phyloP scores from a whole-genome alignment of 225 moss, liverwort and hornwort species.

The Bryum argenteum region DNA sequence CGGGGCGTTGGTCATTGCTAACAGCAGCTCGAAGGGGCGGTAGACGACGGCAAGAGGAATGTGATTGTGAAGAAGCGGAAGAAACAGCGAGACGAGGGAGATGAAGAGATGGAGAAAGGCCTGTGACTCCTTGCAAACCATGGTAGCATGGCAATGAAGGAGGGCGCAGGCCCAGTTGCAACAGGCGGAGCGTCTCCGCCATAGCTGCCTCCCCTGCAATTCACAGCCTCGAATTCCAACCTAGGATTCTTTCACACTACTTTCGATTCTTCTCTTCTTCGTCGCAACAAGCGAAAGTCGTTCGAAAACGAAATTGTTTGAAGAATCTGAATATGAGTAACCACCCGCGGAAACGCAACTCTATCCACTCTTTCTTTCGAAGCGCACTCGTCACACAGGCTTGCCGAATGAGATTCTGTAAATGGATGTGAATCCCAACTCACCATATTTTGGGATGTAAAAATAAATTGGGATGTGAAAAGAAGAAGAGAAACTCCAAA shows the following conservation, averaged over 20 bases:
- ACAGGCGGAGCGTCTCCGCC: slow-evolving; percentile 46
- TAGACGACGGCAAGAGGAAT: slow-evolving; percentile 23
- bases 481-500: too few species aligned
- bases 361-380: slow-evolving; percentile 13
- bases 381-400: not conserved
- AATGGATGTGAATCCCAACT: too few species aligned
- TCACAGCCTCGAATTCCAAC: not conserved
- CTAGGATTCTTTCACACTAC: not conserved
- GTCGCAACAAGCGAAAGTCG: not conserved
- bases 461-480: too few species aligned
- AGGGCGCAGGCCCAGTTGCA: slow-evolving; percentile 34
- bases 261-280: not conserved
- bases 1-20: slow-evolving; percentile 28
- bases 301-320: too few species aligned
- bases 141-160: slow-evolving; percentile 36
- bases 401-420: not conserved
- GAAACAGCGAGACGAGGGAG: slow-evolving; percentile 31
- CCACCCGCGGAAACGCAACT: not conserved
- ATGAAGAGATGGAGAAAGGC: slow-evolving; percentile 2
- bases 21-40: slow-evolving; percentile 36
- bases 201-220: slow-evolving; percentile 21
- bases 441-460: too few species aligned
- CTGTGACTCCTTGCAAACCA: slow-evolving; percentile 13
- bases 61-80: not conserved
- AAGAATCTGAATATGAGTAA: not conserved